These are phyloP conservation scores for Auricularia cornea DNA, from an alignment of 768 basidiomycete species.

Conservation along the genomic window DNA sequence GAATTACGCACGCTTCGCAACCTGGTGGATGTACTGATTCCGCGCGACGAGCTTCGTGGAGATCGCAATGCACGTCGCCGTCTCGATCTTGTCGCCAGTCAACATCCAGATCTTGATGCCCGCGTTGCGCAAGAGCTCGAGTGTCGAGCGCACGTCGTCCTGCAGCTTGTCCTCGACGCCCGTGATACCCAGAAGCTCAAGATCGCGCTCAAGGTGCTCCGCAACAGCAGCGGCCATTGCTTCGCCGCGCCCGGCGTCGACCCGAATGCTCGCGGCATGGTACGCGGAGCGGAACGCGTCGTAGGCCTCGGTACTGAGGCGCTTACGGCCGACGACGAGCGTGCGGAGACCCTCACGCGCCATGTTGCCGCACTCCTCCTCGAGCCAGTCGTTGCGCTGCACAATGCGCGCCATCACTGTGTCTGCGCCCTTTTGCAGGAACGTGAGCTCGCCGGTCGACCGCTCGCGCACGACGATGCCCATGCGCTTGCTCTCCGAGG, in stretches of 20 bases:
- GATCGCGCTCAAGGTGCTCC: conserved; percentile 73
- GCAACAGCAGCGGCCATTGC: conserved; percentile 69
- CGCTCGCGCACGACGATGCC: conserved; percentile 86
- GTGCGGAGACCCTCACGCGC: conserved; percentile 92
- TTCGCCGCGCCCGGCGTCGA: conserved; percentile 67
- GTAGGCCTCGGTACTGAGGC: conserved; percentile 61
- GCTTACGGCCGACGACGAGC: conserved; percentile 82
- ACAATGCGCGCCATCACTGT: conserved; percentile 97
- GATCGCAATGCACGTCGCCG: conserved; percentile 95
- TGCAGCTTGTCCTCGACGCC: conserved; percentile 99
- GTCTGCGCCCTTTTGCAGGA: conserved; percentile 95
- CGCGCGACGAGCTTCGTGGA: conserved; percentile 93
- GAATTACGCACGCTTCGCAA: conserved; percentile 68
- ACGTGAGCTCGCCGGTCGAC: conserved; percentile 65
- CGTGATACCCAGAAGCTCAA: conserved; percentile 88
- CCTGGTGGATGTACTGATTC: conserved; percentile 96
- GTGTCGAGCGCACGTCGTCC: conserved; percentile 89
- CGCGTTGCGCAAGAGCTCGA: conserved; percentile 89
- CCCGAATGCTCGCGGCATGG: conserved; percentile 67
- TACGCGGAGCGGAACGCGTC: conserved; percentile 62
- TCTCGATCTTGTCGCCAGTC: conserved; percentile 98
- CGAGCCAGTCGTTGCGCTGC: conserved; percentile 95
- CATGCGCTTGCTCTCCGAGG: conserved; percentile 98
- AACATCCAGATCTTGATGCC: conserved; percentile 99
- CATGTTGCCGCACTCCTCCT: conserved; percentile 98